A percentile compares a stretch with the other conserved stretches of the same genome.
phyloP scores from a whole-genome alignment of 163 green algal genomes.

The Scenedesmus sp. region DNA sequence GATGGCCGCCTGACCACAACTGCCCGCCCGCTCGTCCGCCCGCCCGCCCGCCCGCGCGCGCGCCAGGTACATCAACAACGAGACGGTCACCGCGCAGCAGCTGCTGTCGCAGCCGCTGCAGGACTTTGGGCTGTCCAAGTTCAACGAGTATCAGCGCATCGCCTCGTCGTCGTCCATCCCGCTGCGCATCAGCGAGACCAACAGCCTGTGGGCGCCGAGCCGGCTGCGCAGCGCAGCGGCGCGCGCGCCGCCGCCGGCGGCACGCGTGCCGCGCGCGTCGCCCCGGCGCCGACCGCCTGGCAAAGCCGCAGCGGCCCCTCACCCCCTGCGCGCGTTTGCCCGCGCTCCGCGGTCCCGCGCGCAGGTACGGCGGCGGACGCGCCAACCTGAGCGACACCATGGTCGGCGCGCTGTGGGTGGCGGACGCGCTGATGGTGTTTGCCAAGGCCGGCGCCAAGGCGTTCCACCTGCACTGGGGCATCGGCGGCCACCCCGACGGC shows the following conservation, averaged over 20 bases:
- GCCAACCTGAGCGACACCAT: slow-evolving; percentile 28
- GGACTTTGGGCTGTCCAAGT: slow-evolving; percentile 40
- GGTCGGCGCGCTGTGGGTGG: slow-evolving; percentile 30
- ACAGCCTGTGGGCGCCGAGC: slow-evolving; percentile 33
- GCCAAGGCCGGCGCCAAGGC: slow-evolving; percentile 11
- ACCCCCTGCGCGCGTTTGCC: too few relatives aligned
- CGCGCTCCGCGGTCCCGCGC: too few relatives aligned
- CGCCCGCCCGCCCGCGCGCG: too few relatives aligned
- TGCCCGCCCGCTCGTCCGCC: too few relatives aligned
- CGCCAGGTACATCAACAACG: slow-evolving; percentile 45
- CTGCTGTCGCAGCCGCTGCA: slow-evolving; percentile 33
- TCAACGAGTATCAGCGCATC: slow-evolving; percentile 14
- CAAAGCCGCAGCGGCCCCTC: too few relatives aligned
- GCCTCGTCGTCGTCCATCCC: background rate
- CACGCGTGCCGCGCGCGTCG: background rate
- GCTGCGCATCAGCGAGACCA: slow-evolving; percentile 41
- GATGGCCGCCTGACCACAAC: too few relatives aligned
- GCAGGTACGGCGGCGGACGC: slow-evolving; percentile 39
- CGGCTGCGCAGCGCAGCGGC: too few relatives aligned
- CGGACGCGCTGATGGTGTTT: slow-evolving; percentile 40
- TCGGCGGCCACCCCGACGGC: slow-evolving; percentile 21
- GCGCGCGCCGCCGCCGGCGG: too few relatives aligned
- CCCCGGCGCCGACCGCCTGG: too few relatives aligned
- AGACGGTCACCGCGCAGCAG: slow-evolving; percentile 12
- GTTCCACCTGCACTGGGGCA: slow-evolving; percentile 42